Evolutionary conservation across 2,329 filamentous ascomycete species (phyloP).

Genomic region (Stenocarpella maydis): DNA sequence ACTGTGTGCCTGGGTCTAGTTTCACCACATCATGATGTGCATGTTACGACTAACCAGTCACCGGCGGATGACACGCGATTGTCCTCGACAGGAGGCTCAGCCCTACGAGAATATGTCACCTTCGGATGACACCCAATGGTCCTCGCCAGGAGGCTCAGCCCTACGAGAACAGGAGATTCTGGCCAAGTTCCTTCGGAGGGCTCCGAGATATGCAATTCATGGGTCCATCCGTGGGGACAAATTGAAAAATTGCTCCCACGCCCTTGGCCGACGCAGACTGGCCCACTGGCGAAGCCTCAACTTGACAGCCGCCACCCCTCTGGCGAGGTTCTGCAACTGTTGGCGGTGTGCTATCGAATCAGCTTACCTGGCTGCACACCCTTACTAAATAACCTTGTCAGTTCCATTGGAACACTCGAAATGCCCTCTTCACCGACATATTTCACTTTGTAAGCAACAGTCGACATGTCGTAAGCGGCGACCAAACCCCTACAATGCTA

Average conservation of each 20-base stretch:
- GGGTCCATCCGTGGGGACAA: neutral
- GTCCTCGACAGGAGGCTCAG: neutral
- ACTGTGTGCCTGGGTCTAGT: neutral
- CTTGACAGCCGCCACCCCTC: neutral
- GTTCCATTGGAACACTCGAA: neutral
- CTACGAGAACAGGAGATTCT: neutral
- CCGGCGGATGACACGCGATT: neutral
- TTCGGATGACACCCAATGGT: neutral
- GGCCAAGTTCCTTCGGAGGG: neutral
- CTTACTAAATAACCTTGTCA: neutral
- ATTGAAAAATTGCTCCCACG: neutral
- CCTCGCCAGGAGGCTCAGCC: neutral
- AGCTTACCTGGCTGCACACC: neutral
- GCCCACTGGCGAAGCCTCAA: neutral
- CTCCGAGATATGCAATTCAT: neutral
- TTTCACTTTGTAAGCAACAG: neutral
- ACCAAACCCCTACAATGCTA: too few relatives aligned
- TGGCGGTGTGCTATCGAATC: constrained; percentile 2
- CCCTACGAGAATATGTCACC: neutral
- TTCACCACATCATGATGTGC: too few relatives aligned
- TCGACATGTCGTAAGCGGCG: neutral
- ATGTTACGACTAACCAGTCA: neutral
- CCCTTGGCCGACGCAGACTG: neutral
- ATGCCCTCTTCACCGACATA: neutral
- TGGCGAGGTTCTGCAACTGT: neutral